phyloP scores from a whole-genome alignment of 2,329 filamentous ascomycete genomes.

The Colletotrichum chlorophyti region DNA sequence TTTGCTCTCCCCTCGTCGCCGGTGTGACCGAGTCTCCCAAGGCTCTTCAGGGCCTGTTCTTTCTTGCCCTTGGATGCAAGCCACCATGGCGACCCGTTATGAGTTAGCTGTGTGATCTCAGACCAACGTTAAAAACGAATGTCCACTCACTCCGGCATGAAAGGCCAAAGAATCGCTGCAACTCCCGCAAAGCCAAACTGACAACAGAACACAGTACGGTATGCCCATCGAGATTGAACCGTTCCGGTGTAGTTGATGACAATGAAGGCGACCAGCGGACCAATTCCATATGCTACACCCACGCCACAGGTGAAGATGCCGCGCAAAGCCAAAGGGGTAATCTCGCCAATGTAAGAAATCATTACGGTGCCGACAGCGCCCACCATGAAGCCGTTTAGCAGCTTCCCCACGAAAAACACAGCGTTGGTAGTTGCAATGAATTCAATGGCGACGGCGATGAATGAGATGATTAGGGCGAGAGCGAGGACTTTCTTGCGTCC shows the following conservation, averaged over 20 bases:
- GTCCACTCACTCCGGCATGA: conserved; percentile 47
- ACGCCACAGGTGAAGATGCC: conserved; percentile 38
- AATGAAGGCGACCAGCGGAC: conserved; percentile 39
- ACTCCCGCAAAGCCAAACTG: conserved; percentile 42
- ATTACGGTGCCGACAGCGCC: conserved; percentile 36
- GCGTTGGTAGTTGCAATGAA: conserved; percentile 48
- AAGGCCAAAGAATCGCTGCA: conserved; percentile 38
- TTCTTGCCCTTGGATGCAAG: conserved; percentile 41
- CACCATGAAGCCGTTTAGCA: conserved; percentile 47
- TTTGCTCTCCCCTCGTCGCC: conserved; percentile 37
- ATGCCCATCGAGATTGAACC: conserved; percentile 39
- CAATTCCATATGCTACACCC: conserved; percentile 39
- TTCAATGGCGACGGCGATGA: conserved; percentile 46
- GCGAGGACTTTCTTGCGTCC: conserved; percentile 41
- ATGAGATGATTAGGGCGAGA: conserved; percentile 42
- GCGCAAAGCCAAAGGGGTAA: conserved; percentile 37
- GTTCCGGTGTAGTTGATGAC: conserved; percentile 40
- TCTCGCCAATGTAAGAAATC: conserved; percentile 40
- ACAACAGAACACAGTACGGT: conserved; percentile 40
- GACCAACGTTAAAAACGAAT: neutral
- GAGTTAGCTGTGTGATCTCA: neutral
- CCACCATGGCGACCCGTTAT: conserved; percentile 45
- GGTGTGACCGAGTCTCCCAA: conserved; percentile 39
- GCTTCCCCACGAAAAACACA: conserved; percentile 49
- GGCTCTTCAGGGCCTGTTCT: conserved; percentile 41